Percentiles rank a stretch among this genome's conserved stretches.
These are phyloP conservation scores for Trichoderma breve DNA, from an alignment of 2,329 filamentous ascomycete genomes.

Conservation along the genomic window DNA sequence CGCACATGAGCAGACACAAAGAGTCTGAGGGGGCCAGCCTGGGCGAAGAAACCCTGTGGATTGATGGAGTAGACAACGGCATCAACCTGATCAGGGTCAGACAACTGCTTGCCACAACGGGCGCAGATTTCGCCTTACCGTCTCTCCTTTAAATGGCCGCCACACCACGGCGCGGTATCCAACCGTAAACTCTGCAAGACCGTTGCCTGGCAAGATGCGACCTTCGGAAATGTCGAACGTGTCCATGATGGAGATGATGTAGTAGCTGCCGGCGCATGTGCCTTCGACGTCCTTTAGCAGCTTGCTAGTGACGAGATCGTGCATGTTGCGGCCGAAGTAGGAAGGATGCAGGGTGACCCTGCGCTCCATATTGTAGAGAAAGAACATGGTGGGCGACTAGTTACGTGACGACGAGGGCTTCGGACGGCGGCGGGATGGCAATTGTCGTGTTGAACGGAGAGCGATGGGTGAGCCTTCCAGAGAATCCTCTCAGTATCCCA, in stretches of 20 bases:
- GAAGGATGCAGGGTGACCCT: slow-evolving; percentile 94
- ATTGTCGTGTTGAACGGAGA: background rate
- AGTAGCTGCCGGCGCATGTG: slow-evolving; percentile 91
- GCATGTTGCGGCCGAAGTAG: slow-evolving; percentile 92
- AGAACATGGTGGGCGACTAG: slow-evolving; percentile 70
- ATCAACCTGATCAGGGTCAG: slow-evolving; percentile 67
- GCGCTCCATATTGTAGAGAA: slow-evolving; percentile 94
- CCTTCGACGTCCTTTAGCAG: slow-evolving; percentile 93
- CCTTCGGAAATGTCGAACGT: slow-evolving; percentile 93
- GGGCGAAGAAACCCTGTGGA: slow-evolving; percentile 84
- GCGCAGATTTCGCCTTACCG: slow-evolving; percentile 57
- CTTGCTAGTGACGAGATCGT: slow-evolving; percentile 84
- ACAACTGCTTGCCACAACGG: slow-evolving; percentile 24
- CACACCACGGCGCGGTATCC: slow-evolving; percentile 95
- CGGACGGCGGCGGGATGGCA: background rate
- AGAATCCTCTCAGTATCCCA: background rate
- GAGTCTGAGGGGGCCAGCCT: slow-evolving; percentile 73
- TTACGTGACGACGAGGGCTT: background rate
- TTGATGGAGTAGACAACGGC: slow-evolving; percentile 91
- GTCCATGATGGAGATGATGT: slow-evolving; percentile 97
- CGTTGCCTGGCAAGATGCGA: slow-evolving; percentile 85
- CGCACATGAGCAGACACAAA: slow-evolving; percentile 82
- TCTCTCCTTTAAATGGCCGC: slow-evolving; percentile 97
- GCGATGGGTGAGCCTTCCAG: background rate
- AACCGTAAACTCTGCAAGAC: slow-evolving; percentile 90